These are phyloP conservation scores for Aotearoamyces nothofagi DNA, from an alignment of 2,329 filamentous ascomycete genomes.

Conservation along the genomic window DNA sequence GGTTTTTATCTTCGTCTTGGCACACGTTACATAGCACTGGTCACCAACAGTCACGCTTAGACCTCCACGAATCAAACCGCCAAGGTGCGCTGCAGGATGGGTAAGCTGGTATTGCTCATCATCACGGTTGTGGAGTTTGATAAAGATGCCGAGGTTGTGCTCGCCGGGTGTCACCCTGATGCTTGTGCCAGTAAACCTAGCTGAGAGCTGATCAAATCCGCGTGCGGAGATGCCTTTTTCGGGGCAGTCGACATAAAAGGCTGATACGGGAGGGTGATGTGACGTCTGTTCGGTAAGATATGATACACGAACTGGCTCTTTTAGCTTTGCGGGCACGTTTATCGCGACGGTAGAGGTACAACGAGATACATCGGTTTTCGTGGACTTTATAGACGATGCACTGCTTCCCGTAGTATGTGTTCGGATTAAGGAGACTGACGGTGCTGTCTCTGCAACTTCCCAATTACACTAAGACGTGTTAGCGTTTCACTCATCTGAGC, in stretches of 20 bases:
- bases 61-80: constrained; percentile 75
- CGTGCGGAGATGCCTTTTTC: constrained; percentile 77
- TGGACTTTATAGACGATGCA: constrained; percentile 16
- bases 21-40: constrained; percentile 73
- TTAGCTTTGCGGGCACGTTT: constrained; percentile 14
- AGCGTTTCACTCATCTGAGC: not conserved
- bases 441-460: constrained; percentile 72
- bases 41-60: constrained; percentile 85
- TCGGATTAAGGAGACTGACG: constrained; percentile 32
- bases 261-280: constrained; percentile 92
- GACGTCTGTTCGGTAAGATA: constrained; percentile 97
- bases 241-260: constrained; percentile 85
- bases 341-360: constrained; percentile 18
- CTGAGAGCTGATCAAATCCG: constrained; percentile 91
- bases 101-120: constrained; percentile 91
- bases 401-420: constrained; percentile 9
- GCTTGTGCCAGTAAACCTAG: constrained; percentile 94
- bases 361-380: too few species aligned
- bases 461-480: constrained; percentile 60
- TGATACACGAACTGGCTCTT: constrained; percentile 58
- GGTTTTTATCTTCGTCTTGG: constrained; percentile 79
- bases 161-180: constrained; percentile 83
- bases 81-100: constrained; percentile 85
- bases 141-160: constrained; percentile 92
- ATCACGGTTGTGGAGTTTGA: constrained; percentile 64